phyloP scores from a whole-genome alignment of 164 flowering plant genomes.

The Magnolia officinalis region DNA sequence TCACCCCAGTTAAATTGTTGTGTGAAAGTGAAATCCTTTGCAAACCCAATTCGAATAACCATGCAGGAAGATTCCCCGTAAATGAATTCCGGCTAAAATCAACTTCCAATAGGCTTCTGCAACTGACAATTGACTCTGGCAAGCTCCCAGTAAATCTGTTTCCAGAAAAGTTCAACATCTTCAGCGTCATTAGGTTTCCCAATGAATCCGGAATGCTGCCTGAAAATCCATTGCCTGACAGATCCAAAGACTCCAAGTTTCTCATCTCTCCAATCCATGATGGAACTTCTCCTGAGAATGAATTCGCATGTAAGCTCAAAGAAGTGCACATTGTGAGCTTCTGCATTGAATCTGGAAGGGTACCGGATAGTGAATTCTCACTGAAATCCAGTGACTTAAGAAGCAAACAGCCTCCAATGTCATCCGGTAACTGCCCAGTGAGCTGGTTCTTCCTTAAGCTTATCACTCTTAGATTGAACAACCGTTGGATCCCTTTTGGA shows the following conservation, averaged over 20 bases:
- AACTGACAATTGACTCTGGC: slow-evolving; percentile 58
- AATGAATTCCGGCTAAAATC: slow-evolving; percentile 68
- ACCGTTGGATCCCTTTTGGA: slow-evolving; percentile 47
- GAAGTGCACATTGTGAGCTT: slow-evolving; percentile 52
- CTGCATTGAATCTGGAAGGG: slow-evolving; percentile 61
- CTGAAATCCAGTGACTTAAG: slow-evolving; percentile 66
- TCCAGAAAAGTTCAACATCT: slow-evolving; percentile 48
- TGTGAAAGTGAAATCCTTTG: slow-evolving; percentile 31
- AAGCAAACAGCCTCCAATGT: slow-evolving; percentile 63
- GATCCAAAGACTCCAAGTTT: slow-evolving; percentile 66
- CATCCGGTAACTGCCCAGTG: slow-evolving; percentile 60
- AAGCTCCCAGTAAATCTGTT: slow-evolving; percentile 60
- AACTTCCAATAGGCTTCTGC: slow-evolving; percentile 39
- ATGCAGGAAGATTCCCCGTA: slow-evolving; percentile 53
- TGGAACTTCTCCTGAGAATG: slow-evolving; percentile 57
- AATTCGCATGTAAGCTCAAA: slow-evolving; percentile 53
- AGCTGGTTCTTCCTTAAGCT: slow-evolving; percentile 52
- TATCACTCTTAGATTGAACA: slow-evolving; percentile 51
- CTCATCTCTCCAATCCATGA: slow-evolving; percentile 74
- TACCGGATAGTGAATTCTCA: slow-evolving; percentile 60
- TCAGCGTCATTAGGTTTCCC: slow-evolving; percentile 54
- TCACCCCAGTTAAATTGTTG: slow-evolving; percentile 34
- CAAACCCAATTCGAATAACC: slow-evolving; percentile 52
- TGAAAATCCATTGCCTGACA: slow-evolving; percentile 65
- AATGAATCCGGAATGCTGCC: slow-evolving; percentile 59